These are phyloP conservation scores for Immersiella caudata DNA, from an alignment of 495 filamentous ascomycete species.

Conservation along the genomic window DNA sequence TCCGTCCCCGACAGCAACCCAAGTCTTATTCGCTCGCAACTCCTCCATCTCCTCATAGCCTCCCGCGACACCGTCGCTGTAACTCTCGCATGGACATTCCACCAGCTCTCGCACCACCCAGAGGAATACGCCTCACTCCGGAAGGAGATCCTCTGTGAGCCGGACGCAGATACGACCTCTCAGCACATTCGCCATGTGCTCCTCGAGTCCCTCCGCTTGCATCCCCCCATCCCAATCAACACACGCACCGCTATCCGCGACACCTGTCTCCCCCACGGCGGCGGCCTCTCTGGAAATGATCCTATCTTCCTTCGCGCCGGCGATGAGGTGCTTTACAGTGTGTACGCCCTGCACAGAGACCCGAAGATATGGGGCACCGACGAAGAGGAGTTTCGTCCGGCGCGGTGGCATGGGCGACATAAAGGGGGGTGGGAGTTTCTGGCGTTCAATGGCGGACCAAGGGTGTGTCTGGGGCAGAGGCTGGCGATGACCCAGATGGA, in stretches of 20 bases:
- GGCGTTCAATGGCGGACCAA: not conserved
- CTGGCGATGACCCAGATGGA: not conserved
- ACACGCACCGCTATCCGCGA: slow-evolving; percentile 57
- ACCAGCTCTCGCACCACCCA: slow-evolving; percentile 2
- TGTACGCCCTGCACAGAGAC: slow-evolving; percentile 24
- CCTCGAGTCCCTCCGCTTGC: slow-evolving; percentile 47
- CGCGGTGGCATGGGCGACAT: slow-evolving; percentile 18
- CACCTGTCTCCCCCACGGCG: slow-evolving; percentile 18
- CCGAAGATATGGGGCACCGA: slow-evolving; percentile 26
- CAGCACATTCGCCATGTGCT: slow-evolving; percentile 47
- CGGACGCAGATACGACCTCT: not conserved
- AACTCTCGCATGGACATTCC: not conserved
- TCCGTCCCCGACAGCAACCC: not conserved
- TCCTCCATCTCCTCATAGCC: slow-evolving; percentile 9
- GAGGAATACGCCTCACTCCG: not conserved
- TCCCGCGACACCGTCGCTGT: slow-evolving; percentile 2
- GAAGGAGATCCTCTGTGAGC: not conserved
- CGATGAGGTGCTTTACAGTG: slow-evolving; percentile 20
- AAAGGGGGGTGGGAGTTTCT: not conserved
- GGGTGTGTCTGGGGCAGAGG: slow-evolving; percentile 7
- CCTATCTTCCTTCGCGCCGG: slow-evolving; percentile 44
- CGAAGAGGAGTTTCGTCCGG: slow-evolving; percentile 25
- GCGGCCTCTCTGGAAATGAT: slow-evolving; percentile 5
- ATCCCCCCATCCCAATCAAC: slow-evolving; percentile 55
- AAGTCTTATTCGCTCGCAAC: not conserved